Evolutionary conservation across 2,329 filamentous ascomycete species (phyloP), one percentile per base, ranked within the genome.

Genomic region (Cladosporium sp.): DNA sequence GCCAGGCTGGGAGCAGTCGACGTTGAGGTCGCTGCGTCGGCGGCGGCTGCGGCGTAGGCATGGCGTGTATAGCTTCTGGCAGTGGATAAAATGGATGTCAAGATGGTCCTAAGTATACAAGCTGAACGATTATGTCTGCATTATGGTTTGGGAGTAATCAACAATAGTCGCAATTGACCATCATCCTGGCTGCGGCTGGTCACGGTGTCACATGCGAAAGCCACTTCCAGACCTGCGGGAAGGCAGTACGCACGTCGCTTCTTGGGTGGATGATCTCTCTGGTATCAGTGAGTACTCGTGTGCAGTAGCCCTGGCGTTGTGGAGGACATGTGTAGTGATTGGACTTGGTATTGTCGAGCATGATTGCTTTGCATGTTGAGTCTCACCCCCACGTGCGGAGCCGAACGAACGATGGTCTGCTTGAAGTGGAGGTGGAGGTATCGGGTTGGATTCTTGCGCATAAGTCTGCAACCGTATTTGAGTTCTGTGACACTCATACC

Each of bases 1-100:
- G 19, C 35, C 32, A 39, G 20, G 55, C 55, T 39, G 45, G 55
- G 17, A 51, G 47, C 13, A 57, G 47, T 20, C 37, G 44, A 9
- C 55, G 55, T 3, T 45, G 55, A n/a, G 54, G 34, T 22, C 44
- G 54, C 28, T 48, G 28, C 5, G 28, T 13, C 17, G 45, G 45
- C 17, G 45, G 45, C 45, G 17, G 45, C 15, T n/a, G 36, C 9
- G 42, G 42, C 15, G 22, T 25, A 25, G 45, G 25, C 45, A 48
- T 48, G 7, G 24, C 19, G 45, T 20, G 17, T 48, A 19, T 48
- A 17, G n/a, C 19, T n/a, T 34, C 9, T 39, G 36, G 4, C 28
- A 9, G 45, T 22, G 15, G 15, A 10, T 5, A 13, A 9, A 34
- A 15, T 48, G 10, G 12, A 19, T 12, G 8, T 19, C 10, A 25